These are phyloP conservation scores for Paradendryphiella salina DNA, from an alignment of 2,329 filamentous ascomycete species.

Conservation along the genomic window DNA sequence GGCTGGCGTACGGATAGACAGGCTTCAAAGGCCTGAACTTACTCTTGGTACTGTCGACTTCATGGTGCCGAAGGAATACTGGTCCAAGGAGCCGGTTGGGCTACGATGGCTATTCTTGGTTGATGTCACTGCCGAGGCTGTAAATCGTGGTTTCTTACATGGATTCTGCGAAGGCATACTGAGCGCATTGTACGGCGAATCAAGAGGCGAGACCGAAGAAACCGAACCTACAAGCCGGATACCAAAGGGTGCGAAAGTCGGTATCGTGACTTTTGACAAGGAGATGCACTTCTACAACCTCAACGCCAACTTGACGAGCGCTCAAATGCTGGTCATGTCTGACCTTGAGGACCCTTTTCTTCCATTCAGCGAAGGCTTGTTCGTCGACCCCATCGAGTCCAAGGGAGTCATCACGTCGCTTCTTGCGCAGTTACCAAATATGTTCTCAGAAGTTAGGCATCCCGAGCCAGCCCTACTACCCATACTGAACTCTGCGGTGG, in stretches of 20 bases:
- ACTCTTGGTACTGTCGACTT: slow-evolving; percentile 93
- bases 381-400: slow-evolving; percentile 91
- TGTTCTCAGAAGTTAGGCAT: slow-evolving; percentile 87
- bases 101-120: slow-evolving; percentile 88
- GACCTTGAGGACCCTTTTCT: slow-evolving; percentile 97
- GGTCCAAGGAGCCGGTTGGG: slow-evolving; percentile 90
- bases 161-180: slow-evolving; percentile 89
- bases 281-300: slow-evolving; percentile 99
- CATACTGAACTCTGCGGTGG: slow-evolving; percentile 77
- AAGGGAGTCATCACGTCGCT: slow-evolving; percentile 85
- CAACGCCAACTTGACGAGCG: slow-evolving; percentile 75
- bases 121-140: slow-evolving; percentile 88
- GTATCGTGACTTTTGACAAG: slow-evolving; percentile 94
- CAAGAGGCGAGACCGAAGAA: slow-evolving; percentile 51
- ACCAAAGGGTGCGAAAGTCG: slow-evolving; percentile 81
- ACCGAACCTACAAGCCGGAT: slow-evolving; percentile 61
- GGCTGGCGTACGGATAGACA: slow-evolving; percentile 82
- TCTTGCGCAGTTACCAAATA: slow-evolving; percentile 76
- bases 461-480: slow-evolving; percentile 88
- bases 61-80: slow-evolving; percentile 96
- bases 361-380: slow-evolving; percentile 85
- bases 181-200: slow-evolving; percentile 76
- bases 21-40: slow-evolving; percentile 85
- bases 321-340: slow-evolving; percentile 98
- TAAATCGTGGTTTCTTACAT: slow-evolving; percentile 87